phyloP scores from a whole-genome alignment of 768 basidiomycete genomes.

The Mrakia gelida region DNA sequence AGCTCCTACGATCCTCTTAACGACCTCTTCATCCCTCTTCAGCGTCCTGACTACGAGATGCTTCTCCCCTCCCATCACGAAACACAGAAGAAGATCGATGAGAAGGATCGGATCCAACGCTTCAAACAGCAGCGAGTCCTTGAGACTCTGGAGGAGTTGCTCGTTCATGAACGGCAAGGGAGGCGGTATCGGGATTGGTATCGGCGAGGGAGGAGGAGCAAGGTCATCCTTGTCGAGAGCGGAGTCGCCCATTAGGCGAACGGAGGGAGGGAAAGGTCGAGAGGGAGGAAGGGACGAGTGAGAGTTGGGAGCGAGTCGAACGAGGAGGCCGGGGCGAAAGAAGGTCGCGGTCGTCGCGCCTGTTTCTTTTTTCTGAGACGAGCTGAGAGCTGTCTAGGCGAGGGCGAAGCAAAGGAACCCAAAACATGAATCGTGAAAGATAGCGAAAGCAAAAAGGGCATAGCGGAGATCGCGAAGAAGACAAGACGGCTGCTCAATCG shows the following conservation, averaged over 20 bases:
- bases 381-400: not conserved
- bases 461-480: not conserved
- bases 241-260: not conserved
- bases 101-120: not conserved
- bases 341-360: not conserved
- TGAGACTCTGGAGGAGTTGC: not conserved
- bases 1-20: not conserved
- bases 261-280: not conserved
- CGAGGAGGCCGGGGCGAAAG: not conserved
- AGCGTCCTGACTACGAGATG: not conserved
- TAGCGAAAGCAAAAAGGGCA: not conserved
- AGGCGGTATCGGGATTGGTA: not conserved
- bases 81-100: not conserved
- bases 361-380: not conserved
- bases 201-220: not conserved
- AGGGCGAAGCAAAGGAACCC: not conserved
- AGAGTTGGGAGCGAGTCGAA: not conserved
- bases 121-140: not conserved
- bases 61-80: conserved; percentile 12
- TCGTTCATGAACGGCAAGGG: conserved; percentile 1
- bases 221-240: not conserved
- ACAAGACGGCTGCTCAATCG: not conserved
- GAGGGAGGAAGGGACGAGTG: not conserved
- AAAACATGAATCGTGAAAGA: not conserved
- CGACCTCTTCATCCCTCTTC: not conserved